phyloP scores from a whole-genome alignment of 192 early-diverging fungal species.

The Entomortierella lignicola region DNA sequence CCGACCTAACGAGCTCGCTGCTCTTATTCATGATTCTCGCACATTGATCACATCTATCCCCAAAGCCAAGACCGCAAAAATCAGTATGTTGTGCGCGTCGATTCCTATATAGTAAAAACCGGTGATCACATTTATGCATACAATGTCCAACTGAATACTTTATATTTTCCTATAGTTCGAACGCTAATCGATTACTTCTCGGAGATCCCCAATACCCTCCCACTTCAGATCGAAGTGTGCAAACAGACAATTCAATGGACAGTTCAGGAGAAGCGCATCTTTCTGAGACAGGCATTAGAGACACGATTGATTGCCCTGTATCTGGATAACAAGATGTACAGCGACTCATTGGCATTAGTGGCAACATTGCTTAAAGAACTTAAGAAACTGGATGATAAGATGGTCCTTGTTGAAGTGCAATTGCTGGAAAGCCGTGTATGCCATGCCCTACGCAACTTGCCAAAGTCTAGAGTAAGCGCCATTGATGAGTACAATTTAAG shows the following conservation, averaged over 20 bases:
- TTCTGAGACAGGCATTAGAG: constrained; percentile 95
- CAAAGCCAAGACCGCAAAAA: constrained; percentile 97
- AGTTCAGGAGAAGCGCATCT: constrained; percentile 90
- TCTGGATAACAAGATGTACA: constrained; percentile 95
- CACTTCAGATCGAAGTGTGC: constrained; percentile 93
- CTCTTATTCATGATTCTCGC: constrained; percentile 84
- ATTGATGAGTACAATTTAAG: too few relatives aligned
- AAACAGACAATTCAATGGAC: constrained; percentile 97
- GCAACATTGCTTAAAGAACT: constrained; percentile 90
- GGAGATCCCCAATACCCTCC: constrained; percentile 86
- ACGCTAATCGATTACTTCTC: constrained; percentile 88
- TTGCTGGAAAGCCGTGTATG: constrained; percentile 94
- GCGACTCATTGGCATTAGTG: constrained; percentile 89
- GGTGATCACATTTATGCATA: too few relatives aligned
- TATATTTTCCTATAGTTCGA: constrained; percentile 65
- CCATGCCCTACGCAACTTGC: constrained; percentile 91
- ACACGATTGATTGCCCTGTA: constrained; percentile 91
- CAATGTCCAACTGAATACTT: too few relatives aligned
- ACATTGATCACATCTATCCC: constrained; percentile 88
- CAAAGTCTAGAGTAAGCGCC: constrained; percentile 83
- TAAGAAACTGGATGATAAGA: constrained; percentile 98
- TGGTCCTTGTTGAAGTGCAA: constrained; percentile 97
- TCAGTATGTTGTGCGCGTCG: constrained; percentile 63
- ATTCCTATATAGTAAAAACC: too few relatives aligned
- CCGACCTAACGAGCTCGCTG: constrained; percentile 81